Evolutionary conservation across 1,284 basidiomycete genomes (phyloP).

Genomic region (Cryptococcus neoformans): DNA sequence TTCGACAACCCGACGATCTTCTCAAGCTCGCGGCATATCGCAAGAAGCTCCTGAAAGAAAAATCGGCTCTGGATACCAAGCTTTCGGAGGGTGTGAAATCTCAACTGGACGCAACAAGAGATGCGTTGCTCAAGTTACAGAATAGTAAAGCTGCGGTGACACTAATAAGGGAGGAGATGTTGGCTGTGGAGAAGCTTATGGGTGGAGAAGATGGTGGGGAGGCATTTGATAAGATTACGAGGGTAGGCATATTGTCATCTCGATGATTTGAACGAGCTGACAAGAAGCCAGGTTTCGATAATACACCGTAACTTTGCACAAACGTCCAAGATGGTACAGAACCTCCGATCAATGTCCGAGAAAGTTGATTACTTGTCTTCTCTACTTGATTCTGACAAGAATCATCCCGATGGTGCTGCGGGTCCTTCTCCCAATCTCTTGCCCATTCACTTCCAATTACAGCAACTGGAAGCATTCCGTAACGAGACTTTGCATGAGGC

Average conservation of each 20-base stretch:
- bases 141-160: constrained; percentile 79
- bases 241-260: constrained; percentile 58
- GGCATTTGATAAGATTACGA: constrained; percentile 85
- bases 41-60: constrained; percentile 95
- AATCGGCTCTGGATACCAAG: constrained; percentile 89
- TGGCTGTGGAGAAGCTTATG: constrained; percentile 67
- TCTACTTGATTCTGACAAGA: constrained; percentile 71
- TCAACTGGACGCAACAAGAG: constrained; percentile 86
- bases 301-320: constrained; percentile 94
- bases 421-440: constrained; percentile 86
- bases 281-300: constrained; percentile 71
- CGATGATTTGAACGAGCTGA: not conserved
- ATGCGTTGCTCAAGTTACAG: constrained; percentile 82
- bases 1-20: constrained; percentile 91
- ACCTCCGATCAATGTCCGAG: constrained; percentile 82
- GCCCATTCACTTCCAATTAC: constrained; percentile 83
- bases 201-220: constrained; percentile 47
- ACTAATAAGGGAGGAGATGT: constrained; percentile 88
- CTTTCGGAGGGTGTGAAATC: constrained; percentile 91
- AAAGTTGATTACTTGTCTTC: constrained; percentile 75
- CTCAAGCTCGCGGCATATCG: constrained; percentile 82
- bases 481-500: constrained; percentile 92
- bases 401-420: constrained; percentile 59
- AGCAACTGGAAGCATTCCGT: constrained; percentile 85
- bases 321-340: constrained; percentile 92